A percentile compares a stretch with the other conserved stretches of the same genome.
phyloP scores from a whole-genome alignment of 345 rosid genomes.

The Rhodamnia rubescens region DNA sequence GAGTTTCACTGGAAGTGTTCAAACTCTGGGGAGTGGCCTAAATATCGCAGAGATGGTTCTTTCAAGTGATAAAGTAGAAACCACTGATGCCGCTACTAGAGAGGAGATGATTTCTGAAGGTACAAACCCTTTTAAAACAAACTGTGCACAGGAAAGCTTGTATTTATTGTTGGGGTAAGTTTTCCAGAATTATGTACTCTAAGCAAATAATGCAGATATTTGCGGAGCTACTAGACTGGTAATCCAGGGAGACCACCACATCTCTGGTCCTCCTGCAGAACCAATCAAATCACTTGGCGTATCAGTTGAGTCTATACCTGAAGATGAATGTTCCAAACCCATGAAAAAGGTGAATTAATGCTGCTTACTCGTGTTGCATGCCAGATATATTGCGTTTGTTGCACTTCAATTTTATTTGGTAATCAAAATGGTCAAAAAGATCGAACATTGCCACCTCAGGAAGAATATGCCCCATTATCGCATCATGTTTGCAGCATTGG shows the following conservation, averaged over 20 bases:
- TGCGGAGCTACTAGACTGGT: constrained; percentile 14
- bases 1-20: neutral
- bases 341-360: constrained; percentile 25
- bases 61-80: constrained; percentile 21
- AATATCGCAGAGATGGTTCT: constrained; percentile 9
- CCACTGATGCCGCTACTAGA: neutral
- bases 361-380: neutral
- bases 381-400: neutral
- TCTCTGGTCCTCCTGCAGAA: constrained; percentile 14
- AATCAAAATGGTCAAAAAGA: neutral
- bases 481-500: neutral
- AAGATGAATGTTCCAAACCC: constrained; percentile 11
- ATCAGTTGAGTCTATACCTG: constrained; percentile 17
- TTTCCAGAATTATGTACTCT: constrained; percentile 1
- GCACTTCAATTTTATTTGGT: neutral
- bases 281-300: constrained; percentile 12
- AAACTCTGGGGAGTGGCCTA: constrained; percentile 8
- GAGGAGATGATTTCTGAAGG: constrained; percentile 35
- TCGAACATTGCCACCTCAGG: neutral
- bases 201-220: constrained; percentile 17
- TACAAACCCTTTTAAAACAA: constrained; percentile 10
- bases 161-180: neutral
- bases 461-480: neutral
- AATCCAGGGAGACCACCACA: constrained; percentile 16
- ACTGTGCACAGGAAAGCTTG: neutral